These are phyloP conservation scores for Acer campestre DNA, from an alignment of 345 rosid genomes.

Conservation along the genomic window DNA sequence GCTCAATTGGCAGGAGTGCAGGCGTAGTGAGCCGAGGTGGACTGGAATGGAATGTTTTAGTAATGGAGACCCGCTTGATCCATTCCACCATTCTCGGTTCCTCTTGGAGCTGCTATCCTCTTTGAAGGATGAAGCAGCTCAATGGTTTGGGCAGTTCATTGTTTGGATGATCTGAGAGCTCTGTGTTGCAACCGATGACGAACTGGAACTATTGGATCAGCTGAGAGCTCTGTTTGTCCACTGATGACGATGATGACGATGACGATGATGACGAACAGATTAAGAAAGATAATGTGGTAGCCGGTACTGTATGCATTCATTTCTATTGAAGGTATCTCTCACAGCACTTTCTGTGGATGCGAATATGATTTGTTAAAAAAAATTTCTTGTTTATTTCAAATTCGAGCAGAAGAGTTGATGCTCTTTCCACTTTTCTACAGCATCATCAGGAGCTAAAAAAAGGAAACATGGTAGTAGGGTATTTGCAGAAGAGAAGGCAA, in stretches of 20 bases:
- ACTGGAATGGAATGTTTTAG: slow-evolving; percentile 24
- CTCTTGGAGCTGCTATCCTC: slow-evolving; percentile 25
- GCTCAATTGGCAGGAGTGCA: slow-evolving; percentile 56
- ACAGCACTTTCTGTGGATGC: not conserved
- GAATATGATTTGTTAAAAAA: not conserved
- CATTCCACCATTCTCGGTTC: slow-evolving; percentile 35
- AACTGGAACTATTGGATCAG: not conserved
- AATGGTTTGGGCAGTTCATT: slow-evolving; percentile 17
- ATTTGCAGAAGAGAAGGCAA: not conserved
- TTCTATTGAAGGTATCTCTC: slow-evolving; percentile 29
- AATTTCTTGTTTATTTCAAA: too few species aligned
- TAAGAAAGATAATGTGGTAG: slow-evolving; percentile 21
- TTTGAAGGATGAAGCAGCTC: slow-evolving; percentile 38
- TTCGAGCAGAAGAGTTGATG: not conserved
- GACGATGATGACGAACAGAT: slow-evolving; percentile 1
- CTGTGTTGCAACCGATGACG: not conserved
- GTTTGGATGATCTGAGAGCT: not conserved
- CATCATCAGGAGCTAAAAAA: slow-evolving; percentile 3
- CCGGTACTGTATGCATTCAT: slow-evolving; percentile 17
- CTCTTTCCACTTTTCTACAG: slow-evolving; percentile 13
- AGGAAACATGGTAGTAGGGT: slow-evolving; percentile 1
- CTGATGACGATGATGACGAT: slow-evolving; percentile 30
- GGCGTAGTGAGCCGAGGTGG: slow-evolving; percentile 62
- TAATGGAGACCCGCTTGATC: not conserved
- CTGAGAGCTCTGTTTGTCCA: not conserved